Conservation (phyloP, 345 rosid genomes). For the Citrus mangshanensis region DNA sequence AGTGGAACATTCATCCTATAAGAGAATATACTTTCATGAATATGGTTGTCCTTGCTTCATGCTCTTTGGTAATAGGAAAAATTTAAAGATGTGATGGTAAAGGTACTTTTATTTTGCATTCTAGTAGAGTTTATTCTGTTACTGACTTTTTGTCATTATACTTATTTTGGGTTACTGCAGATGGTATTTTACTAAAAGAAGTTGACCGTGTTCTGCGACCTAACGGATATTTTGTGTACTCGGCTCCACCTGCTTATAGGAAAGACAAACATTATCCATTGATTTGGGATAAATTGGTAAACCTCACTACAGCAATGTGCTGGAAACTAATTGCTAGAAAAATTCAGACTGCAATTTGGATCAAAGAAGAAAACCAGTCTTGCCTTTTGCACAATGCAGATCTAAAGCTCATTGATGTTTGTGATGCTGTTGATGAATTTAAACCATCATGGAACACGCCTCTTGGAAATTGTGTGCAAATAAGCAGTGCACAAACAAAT, state of each 20-base stretch:
- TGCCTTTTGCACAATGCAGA: constrained; percentile 63
- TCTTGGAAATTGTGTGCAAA: constrained; percentile 54
- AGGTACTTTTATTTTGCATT: neutral
- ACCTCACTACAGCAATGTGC: constrained; percentile 79
- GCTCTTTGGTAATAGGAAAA: neutral
- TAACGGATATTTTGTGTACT: constrained; percentile 86
- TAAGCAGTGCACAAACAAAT: constrained; percentile 29
- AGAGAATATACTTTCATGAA: neutral
- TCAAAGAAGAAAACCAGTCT: constrained; percentile 53
- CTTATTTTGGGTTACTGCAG: constrained; percentile 34
- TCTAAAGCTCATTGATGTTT: constrained; percentile 52
- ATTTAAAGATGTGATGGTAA: neutral
- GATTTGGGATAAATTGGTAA: constrained; percentile 79
- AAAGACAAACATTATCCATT: constrained; percentile 78
- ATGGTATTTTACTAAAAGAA: constrained; percentile 93
- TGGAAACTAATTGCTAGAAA: constrained; percentile 88
- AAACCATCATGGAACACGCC: constrained; percentile 81
- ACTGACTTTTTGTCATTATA: neutral
- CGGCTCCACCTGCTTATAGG: constrained; percentile 89
- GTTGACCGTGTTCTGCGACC: constrained; percentile 71
- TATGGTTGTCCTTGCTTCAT: neutral
- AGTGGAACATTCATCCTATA: neutral
- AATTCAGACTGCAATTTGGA: constrained; percentile 95
- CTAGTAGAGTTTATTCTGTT: neutral
- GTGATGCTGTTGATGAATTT: constrained; percentile 52